A percentile compares a stretch with the other conserved stretches of the same genome.
These are phyloP conservation scores for Tubosaeta brunneosetosa DNA, from an alignment of 768 basidiomycete genomes.

Conservation along the genomic window DNA sequence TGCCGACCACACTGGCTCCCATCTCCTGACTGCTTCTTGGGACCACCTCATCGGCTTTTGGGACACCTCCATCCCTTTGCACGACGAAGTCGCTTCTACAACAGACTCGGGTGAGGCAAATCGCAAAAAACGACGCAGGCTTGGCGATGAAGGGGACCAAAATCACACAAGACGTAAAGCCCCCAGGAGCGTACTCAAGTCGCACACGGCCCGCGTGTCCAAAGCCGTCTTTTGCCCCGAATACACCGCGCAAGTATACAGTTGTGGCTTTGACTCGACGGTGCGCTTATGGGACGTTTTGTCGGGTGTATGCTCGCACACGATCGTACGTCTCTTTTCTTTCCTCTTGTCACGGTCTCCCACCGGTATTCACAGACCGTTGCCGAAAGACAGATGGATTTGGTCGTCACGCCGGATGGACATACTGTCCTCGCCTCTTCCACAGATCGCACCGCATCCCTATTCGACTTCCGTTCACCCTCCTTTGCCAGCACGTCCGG, in stretches of 20 bases:
- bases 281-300: slow-evolving; percentile 86
- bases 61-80: slow-evolving; percentile 56
- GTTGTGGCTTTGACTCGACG: slow-evolving; percentile 87
- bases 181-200: slow-evolving; percentile 70
- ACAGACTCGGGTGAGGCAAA: slow-evolving; percentile 8
- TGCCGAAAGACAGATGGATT: slow-evolving; percentile 70
- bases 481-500: slow-evolving; percentile 34
- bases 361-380: slow-evolving; percentile 41
- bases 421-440: slow-evolving; percentile 55
- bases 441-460: slow-evolving; percentile 66
- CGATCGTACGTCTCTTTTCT: slow-evolving; percentile 46
- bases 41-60: slow-evolving; percentile 82
- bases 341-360: background rate
- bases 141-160: slow-evolving; percentile 32
- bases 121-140: slow-evolving; percentile 60
- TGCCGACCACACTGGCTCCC: slow-evolving; percentile 44
- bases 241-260: slow-evolving; percentile 47
- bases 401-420: slow-evolving; percentile 45
- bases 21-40: slow-evolving; percentile 83
- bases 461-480: slow-evolving; percentile 62
- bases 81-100: slow-evolving; percentile 52
- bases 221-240: slow-evolving; percentile 54
- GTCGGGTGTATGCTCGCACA: slow-evolving; percentile 62
- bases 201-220: slow-evolving; percentile 80
- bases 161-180: slow-evolving; percentile 52